Conservation (phyloP, 163 green algal genomes). For the Coccomyxa subellipsoidea region DNA sequence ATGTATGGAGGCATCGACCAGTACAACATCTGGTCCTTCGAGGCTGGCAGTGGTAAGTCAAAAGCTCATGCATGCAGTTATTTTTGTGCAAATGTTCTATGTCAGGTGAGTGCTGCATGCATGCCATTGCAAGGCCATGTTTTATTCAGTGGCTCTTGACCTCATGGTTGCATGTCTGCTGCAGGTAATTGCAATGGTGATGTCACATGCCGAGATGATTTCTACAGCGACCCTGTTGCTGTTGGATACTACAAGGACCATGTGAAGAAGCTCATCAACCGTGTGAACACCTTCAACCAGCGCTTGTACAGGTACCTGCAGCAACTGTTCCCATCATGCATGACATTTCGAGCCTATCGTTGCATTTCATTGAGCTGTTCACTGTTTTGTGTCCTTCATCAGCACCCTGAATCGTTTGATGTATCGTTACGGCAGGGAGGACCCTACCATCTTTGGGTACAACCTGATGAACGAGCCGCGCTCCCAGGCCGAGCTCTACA, state of each 20-base stretch:
- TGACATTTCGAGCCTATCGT: too few relatives aligned
- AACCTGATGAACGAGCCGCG: constrained; percentile 66
- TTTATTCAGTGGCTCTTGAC: too few relatives aligned
- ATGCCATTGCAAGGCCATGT: neutral
- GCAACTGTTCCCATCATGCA: neutral
- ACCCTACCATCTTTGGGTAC: constrained; percentile 67
- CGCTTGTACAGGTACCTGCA: constrained; percentile 35
- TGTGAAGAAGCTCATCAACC: constrained; percentile 42
- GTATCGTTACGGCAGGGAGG: constrained; percentile 42
- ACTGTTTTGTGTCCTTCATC: constrained; percentile 12
- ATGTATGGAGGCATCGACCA: constrained; percentile 17
- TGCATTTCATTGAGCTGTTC: constrained; percentile 31
- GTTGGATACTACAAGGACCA: constrained; percentile 39
- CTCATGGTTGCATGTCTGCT: neutral
- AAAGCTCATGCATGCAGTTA: neutral
- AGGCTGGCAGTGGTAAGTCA: constrained; percentile 14
- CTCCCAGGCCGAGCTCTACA: constrained; percentile 36
- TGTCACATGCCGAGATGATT: constrained; percentile 9
- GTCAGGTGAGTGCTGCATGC: neutral
- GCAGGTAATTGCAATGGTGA: constrained; percentile 12
- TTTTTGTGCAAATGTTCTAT: neutral
- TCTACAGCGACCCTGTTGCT: constrained; percentile 30
- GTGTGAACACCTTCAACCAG: constrained; percentile 55
- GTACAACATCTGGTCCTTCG: constrained; percentile 22
- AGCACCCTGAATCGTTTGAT: neutral